Conservation (phyloP, 2,329 filamentous ascomycete species). For the Neurospora sp. region DNA sequence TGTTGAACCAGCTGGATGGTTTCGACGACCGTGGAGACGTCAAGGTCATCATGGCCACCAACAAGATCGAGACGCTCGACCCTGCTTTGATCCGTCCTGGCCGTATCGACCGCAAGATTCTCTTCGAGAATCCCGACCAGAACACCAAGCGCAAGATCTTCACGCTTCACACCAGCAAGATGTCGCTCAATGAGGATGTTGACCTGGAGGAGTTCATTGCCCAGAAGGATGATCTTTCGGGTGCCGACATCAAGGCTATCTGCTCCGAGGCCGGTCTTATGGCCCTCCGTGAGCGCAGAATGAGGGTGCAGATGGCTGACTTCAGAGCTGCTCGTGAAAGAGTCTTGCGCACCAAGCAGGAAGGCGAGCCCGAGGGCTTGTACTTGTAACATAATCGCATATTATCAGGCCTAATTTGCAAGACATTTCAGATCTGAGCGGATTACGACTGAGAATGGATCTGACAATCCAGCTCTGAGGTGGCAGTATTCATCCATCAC, state of each 20-base stretch:
- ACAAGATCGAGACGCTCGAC: slow-evolving; percentile 98
- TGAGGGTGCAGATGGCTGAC: slow-evolving; percentile 98
- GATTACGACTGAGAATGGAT: background rate
- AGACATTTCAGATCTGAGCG: background rate
- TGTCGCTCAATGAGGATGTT: slow-evolving; percentile 94
- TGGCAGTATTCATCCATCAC: background rate
- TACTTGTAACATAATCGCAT: slow-evolving; percentile 63
- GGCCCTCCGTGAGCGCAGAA: slow-evolving; percentile 86
- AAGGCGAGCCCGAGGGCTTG: slow-evolving; percentile 95
- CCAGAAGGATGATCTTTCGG: slow-evolving; percentile 94
- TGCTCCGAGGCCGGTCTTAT: slow-evolving; percentile 94
- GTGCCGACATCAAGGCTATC: slow-evolving; percentile 97
- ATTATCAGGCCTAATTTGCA: slow-evolving; percentile 4
- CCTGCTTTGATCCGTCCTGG: slow-evolving; percentile 92
- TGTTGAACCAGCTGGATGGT: slow-evolving; percentile 95
- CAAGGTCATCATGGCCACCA: slow-evolving; percentile 99
- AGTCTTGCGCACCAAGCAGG: slow-evolving; percentile 96
- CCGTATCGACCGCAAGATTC: slow-evolving; percentile 96
- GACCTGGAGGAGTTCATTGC: slow-evolving; percentile 97
- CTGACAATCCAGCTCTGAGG: background rate
- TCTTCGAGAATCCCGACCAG: slow-evolving; percentile 61
- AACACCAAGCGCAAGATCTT: slow-evolving; percentile 98
- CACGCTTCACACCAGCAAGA: slow-evolving; percentile 94
- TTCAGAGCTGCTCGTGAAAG: slow-evolving; percentile 87
- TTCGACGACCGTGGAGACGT: slow-evolving; percentile 98